Conservation (phyloP, 2,329 filamentous ascomycete genomes). For the Hypomyces rosellus region DNA sequence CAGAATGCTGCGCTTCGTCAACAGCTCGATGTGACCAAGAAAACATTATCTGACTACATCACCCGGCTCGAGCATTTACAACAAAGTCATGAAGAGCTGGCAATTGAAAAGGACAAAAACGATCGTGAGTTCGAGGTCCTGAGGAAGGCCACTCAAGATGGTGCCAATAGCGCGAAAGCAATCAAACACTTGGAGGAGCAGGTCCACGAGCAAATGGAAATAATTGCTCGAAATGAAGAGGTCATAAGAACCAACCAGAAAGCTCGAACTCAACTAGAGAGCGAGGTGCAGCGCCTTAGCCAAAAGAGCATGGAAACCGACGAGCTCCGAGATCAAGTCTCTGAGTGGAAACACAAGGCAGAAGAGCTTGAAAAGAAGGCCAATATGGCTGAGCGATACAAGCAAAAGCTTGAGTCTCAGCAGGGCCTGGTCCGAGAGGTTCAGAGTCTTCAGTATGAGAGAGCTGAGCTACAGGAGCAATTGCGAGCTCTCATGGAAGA, state of each 20-base stretch:
- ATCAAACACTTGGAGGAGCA: conserved; percentile 50
- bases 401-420: conserved; percentile 55
- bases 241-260: conserved; percentile 30
- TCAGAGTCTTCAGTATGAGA: conserved; percentile 48
- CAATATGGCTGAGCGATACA: conserved; percentile 56
- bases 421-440: conserved; percentile 51
- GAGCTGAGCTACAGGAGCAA: conserved; percentile 46
- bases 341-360: conserved; percentile 52
- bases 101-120: conserved; percentile 55
- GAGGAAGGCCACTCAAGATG: conserved; percentile 43
- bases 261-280: conserved; percentile 48
- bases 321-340: conserved; percentile 51
- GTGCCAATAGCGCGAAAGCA: conserved; percentile 45
- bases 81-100: conserved; percentile 58
- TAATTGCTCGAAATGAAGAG: conserved; percentile 63
- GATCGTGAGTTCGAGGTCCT: conserved; percentile 47
- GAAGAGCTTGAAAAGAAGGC: conserved; percentile 55
- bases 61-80: conserved; percentile 55
- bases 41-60: conserved; percentile 52
- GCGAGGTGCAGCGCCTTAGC: conserved; percentile 43
- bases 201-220: conserved; percentile 60
- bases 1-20: conserved; percentile 45
- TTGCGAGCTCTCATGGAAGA: conserved; percentile 32
- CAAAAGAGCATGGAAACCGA: conserved; percentile 43
- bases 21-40: conserved; percentile 47